A percentile compares a stretch with the other conserved stretches of the same genome.
Evolutionary conservation across 768 basidiomycete species (phyloP).

Genomic region (Hortiboletus flavorubellus): DNA sequence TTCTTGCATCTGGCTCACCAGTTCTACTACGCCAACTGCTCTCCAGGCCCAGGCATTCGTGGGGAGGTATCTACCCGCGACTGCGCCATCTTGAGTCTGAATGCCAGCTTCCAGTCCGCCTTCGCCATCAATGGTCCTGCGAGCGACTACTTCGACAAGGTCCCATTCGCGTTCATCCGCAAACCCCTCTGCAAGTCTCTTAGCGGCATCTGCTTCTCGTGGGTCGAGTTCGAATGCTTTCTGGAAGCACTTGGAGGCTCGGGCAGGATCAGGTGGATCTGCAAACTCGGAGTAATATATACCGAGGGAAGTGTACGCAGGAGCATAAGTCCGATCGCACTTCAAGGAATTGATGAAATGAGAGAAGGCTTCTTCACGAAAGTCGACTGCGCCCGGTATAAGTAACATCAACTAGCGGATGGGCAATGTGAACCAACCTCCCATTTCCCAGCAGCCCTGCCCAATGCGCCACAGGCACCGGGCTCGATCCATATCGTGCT

Average conservation of each 20-base stretch:
- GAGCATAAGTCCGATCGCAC: constrained; percentile 70
- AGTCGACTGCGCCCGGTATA: constrained; percentile 36
- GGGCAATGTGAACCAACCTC: constrained; percentile 44
- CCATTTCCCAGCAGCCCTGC: constrained; percentile 65
- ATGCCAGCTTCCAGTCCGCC: constrained; percentile 68
- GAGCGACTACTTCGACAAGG: constrained; percentile 90
- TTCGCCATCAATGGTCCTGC: constrained; percentile 90
- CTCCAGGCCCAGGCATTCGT: constrained; percentile 98
- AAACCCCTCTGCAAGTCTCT: constrained; percentile 81
- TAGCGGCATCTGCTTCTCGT: constrained; percentile 81
- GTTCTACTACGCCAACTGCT: constrained; percentile 85
- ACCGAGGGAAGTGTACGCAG: constrained; percentile 92
- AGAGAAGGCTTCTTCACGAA: constrained; percentile 66
- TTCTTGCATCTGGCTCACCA: constrained; percentile 50
- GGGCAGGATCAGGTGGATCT: constrained; percentile 71
- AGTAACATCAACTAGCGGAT: background rate
- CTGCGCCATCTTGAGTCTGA: constrained; percentile 38
- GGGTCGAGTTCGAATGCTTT: constrained; percentile 97
- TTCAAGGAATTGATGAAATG: constrained; percentile 80
- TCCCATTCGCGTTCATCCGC: constrained; percentile 95
- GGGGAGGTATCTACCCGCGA: constrained; percentile 55
- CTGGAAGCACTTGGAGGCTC: constrained; percentile 94
- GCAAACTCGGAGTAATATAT: constrained; percentile 76
- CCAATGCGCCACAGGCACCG: constrained; percentile 86
- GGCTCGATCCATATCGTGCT: constrained; percentile 58